These are phyloP conservation scores for Saturnispora quitensis DNA, from an alignment of 805 yeast species.

Conservation along the genomic window DNA sequence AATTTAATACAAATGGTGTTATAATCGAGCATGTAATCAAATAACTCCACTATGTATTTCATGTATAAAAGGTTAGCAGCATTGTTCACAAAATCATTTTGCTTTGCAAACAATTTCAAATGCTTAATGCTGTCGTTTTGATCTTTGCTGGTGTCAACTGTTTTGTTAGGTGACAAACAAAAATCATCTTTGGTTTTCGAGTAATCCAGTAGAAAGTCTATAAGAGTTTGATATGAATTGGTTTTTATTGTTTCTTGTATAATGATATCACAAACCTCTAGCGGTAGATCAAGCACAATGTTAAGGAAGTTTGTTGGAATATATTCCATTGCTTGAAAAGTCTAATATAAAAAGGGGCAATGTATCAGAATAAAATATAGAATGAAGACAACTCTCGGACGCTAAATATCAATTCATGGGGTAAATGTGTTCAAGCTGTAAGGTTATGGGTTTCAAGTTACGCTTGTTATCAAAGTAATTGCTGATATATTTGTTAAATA, in stretches of 20 bases:
- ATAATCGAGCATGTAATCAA: constrained; percentile 6
- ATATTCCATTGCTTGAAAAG: neutral
- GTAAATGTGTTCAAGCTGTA: too few species aligned
- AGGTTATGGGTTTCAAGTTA: neutral
- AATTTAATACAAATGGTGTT: constrained; percentile 2
- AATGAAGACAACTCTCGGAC: neutral
- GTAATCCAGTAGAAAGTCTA: constrained; percentile 3
- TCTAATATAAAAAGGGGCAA: neutral
- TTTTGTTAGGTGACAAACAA: neutral
- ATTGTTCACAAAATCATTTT: neutral
- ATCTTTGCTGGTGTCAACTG: neutral
- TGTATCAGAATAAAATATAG: neutral
- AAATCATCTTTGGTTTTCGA: neutral
- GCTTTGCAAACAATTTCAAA: neutral
- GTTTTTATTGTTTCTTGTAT: neutral
- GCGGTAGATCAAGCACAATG: neutral
- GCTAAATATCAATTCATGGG: neutral
- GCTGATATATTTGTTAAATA: neutral
- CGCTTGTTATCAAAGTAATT: too few species aligned
- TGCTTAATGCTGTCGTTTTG: neutral
- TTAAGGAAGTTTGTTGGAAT: neutral
- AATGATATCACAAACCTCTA: constrained; percentile 1
- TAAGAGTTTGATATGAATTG: constrained; percentile 1
- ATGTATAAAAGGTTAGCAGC: neutral
- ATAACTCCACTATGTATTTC: neutral